These are phyloP conservation scores for Artemisia tridentata DNA, from an alignment of 129 eudicot species.

Conservation along the genomic window DNA sequence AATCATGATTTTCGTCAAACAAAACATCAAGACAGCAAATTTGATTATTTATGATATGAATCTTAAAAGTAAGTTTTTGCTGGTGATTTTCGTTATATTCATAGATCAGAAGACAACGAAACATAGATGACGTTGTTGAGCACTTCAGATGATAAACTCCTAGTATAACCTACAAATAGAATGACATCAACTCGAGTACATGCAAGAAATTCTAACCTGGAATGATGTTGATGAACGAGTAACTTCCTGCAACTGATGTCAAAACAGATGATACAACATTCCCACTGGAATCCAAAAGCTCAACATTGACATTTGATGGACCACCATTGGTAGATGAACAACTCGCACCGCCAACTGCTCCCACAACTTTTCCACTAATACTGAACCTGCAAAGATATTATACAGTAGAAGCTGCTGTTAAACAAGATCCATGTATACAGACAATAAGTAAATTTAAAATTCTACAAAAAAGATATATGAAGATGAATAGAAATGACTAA, in stretches of 20 bases:
- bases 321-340: conserved; percentile 67
- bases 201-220: conserved; percentile 60
- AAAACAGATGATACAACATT: conserved; percentile 64
- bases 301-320: conserved; percentile 81
- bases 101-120: background rate
- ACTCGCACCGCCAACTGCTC: conserved; percentile 87
- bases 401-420: conserved; percentile 21
- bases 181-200: conserved; percentile 3
- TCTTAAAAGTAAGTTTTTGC: background rate
- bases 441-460: too few relatives aligned
- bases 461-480: too few relatives aligned
- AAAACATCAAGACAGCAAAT: conserved; percentile 4
- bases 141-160: conserved; percentile 15
- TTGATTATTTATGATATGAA: background rate
- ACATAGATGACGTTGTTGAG: conserved; percentile 5
- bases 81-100: background rate
- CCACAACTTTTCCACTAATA: conserved; percentile 79
- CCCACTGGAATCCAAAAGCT: conserved; percentile 64
- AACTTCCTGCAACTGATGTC: conserved; percentile 74
- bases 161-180: conserved; percentile 4
- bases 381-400: conserved; percentile 65
- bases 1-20: conserved; percentile 8
- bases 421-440: background rate
- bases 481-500: too few relatives aligned
- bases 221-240: conserved; percentile 64